Evolutionary conservation across 257 asterid genomes (phyloP).

Genomic region (Solanum chiquidenum): DNA sequence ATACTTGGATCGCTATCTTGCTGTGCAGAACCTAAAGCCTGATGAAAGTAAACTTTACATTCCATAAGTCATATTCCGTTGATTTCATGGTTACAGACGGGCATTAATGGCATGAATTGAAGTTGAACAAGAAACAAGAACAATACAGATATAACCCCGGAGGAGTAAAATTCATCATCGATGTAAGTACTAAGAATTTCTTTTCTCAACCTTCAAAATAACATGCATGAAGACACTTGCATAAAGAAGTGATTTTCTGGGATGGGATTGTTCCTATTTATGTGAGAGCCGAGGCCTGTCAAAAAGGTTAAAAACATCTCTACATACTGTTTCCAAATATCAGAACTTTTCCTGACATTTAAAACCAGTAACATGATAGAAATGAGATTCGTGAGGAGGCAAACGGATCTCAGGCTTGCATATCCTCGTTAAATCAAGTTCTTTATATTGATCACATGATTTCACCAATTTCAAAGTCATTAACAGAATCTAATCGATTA

Average conservation of each 20-base stretch:
- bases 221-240: not conserved
- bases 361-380: not conserved
- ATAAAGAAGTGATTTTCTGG: not conserved
- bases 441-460: not conserved
- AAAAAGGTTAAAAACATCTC: not conserved
- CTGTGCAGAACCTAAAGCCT: not conserved
- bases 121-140: not conserved
- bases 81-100: not conserved
- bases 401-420: not conserved
- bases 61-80: not conserved
- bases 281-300: not conserved
- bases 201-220: not conserved
- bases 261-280: not conserved
- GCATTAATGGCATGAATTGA: not conserved
- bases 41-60: not conserved
- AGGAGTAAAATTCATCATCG: not conserved
- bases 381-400: not conserved
- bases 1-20: not conserved
- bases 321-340: not conserved
- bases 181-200: not conserved
- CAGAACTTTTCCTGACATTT: not conserved
- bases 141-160: not conserved
- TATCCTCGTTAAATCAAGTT: not conserved
- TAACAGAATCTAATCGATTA: not conserved
- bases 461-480: not conserved